Base-by-base conservation (phyloP, 495 filamentous ascomycete genomes). In the Cercophora scortea region DNA sequence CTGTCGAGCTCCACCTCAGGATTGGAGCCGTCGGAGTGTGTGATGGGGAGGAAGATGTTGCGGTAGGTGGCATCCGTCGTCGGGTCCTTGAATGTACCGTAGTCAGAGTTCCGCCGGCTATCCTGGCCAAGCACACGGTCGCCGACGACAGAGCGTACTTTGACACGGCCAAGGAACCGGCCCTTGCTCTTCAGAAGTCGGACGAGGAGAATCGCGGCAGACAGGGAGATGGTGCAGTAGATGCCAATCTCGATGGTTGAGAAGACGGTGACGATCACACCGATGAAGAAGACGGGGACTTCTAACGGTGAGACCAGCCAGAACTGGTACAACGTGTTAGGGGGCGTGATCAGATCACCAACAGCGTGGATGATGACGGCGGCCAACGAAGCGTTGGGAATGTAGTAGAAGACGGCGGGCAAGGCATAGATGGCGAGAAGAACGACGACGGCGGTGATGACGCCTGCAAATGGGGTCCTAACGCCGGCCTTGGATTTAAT, bases 401-500 rank as follows among this genome's bases (percentile, higher is more conserved):
- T 96, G 69, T 90, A 98, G 75, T 80, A 97, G 79, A 98, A 98
- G 38, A 98, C 82, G 6, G 87, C 84, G 4, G 94, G 83, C 15
- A 97, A 75, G 15, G 89, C 89, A 61, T 97, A 98, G 65, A 96
- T 94, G 52, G 93, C 90, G n/a, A 97, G 74, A 0, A 97, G 79
- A 9, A 98, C 93, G 8, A 98, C 82, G 13, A 85, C 16, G 0
- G 88, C 92, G 8, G 93, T 98, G 55, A 97, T 91, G 18, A 92
- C 76, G 71, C 93, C 93, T 8, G 88, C 92, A 51, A 96, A 85
- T 0, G 93, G 93, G 11, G 90, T 95, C 6, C 91, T 84, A 2
- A 97, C 93, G 60, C 93, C 93, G 40, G 94, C 91, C 73, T 97
- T 98, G 1, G 90, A 92, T 70, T 97, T 96, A 74, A 98, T 97